These are phyloP conservation scores for Claviceps digitariae DNA, from an alignment of 2,329 filamentous ascomycete genomes.

Conservation along the genomic window DNA sequence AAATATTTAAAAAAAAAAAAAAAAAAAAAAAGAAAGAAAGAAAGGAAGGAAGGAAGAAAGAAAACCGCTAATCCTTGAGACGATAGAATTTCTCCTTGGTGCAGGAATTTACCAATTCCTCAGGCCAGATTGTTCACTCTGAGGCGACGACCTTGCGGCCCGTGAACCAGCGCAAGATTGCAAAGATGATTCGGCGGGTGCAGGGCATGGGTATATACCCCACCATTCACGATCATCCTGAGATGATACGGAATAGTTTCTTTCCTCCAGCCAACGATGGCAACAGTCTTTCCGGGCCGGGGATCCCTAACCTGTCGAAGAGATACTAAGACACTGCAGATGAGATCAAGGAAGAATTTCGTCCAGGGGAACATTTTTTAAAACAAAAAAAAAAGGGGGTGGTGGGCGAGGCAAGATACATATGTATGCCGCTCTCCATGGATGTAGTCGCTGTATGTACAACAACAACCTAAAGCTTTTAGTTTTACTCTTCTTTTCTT, in stretches of 20 bases:
- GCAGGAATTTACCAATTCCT: conserved; percentile 72
- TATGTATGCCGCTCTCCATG: background rate
- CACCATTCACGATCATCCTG: conserved; percentile 78
- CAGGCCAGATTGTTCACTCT: conserved; percentile 74
- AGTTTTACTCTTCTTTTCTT: background rate
- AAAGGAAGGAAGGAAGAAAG: no score
- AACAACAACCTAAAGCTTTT: conserved; percentile 21
- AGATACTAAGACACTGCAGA: no score
- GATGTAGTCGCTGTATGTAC: conserved; percentile 17
- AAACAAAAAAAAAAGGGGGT: background rate
- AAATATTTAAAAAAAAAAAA: no score
- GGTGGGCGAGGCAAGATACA: background rate
- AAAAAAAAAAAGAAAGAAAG: no score
- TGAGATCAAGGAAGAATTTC: background rate
- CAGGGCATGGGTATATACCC: conserved; percentile 88
- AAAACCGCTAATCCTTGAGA: background rate
- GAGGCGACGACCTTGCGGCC: conserved; percentile 65
- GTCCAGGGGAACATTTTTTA: no score
- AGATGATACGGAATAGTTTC: conserved; percentile 45
- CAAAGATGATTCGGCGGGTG: conserved; percentile 79
- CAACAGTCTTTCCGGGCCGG: no score
- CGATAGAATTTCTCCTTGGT: conserved; percentile 81
- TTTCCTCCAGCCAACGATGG: no score
- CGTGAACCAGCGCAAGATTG: conserved; percentile 84
- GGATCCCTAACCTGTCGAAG: no score